Evolutionary conservation across 1,139 yeast genomes (phyloP).

Genomic region (Candida pseudoviswanathii): DNA sequence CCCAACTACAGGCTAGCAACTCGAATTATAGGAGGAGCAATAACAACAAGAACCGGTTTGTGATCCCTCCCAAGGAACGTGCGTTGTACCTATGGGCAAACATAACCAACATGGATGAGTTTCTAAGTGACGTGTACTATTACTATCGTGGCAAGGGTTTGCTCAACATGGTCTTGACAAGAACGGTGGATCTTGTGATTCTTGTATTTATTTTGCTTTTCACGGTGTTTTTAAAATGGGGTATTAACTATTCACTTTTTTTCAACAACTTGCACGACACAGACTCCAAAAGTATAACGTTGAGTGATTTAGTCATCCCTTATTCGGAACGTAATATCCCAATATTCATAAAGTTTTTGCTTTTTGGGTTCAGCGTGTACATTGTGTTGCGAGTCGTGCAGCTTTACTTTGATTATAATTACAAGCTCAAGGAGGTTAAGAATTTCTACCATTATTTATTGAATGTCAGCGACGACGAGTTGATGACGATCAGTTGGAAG

Average conservation of each 20-base stretch:
- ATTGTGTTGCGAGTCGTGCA: slow-evolving; percentile 63
- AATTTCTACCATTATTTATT: slow-evolving; percentile 69
- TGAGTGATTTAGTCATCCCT: slow-evolving; percentile 54
- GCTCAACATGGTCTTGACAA: slow-evolving; percentile 67
- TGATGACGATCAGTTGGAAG: slow-evolving; percentile 94
- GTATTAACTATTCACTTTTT: slow-evolving; percentile 64
- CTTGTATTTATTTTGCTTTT: slow-evolving; percentile 76
- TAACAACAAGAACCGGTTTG: slow-evolving; percentile 19
- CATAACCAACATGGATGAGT: slow-evolving; percentile 85
- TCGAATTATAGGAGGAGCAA: slow-evolving; percentile 17
- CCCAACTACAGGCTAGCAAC: slow-evolving; percentile 9
- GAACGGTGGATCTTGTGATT: slow-evolving; percentile 68
- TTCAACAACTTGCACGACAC: slow-evolving; percentile 23
- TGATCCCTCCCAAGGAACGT: slow-evolving; percentile 65
- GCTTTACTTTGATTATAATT: slow-evolving; percentile 51
- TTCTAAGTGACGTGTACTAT: slow-evolving; percentile 77
- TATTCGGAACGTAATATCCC: slow-evolving; percentile 60
- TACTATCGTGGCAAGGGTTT: slow-evolving; percentile 88
- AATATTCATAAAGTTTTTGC: slow-evolving; percentile 53
- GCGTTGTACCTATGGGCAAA: slow-evolving; percentile 97
- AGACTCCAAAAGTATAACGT: slow-evolving; percentile 24
- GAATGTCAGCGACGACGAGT: slow-evolving; percentile 71
- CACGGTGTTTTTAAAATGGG: slow-evolving; percentile 79
- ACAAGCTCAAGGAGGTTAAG: slow-evolving; percentile 61
- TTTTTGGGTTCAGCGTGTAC: slow-evolving; percentile 63